Evolutionary conservation across 2,329 filamentous ascomycete genomes (phyloP), one percentile per base, ranked within the genome.

Genomic region (Rhytidhysteron rufulum): DNA sequence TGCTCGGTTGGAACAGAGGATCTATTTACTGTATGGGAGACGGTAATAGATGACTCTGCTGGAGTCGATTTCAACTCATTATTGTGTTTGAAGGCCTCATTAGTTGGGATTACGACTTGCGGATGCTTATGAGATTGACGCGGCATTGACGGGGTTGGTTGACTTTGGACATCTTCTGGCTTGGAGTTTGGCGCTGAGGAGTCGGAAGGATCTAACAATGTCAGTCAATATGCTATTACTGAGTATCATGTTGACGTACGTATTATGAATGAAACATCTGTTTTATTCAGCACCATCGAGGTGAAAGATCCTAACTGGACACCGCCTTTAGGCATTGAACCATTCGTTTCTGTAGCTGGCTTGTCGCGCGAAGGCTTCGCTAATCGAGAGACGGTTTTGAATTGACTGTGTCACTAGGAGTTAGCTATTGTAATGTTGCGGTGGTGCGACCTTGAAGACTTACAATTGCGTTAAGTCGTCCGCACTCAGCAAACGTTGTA

Each of bases 391-490:
- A 53, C 49, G 11, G 51, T 37, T 42, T 62, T 66, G 51, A 62
- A 63, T 39, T 49, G 51, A 47, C 60, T 65, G 41, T 16, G 9
- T 10, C 13, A 20, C 20, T 37, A 58, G 46, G 34, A 17, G 27
- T 11, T 24, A 34, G 25, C 34, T 40, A 18, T 27, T 15, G 16
- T 11, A 4, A 9, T 17, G 11, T 15, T 33, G 18, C 15, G 4
- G 10, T 13, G n/a, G 18, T 4, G n/a, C 31, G 11, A 15, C 3
- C 24, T 25, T 40, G 15, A 22, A 17, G 25, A 27, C 37, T 55
- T 67, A 86, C 84, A 79, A 87, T 54, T 84, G 70, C 8, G 85
- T 83, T 47, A 86, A 71, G 45, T 83, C 82, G n/a, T 83, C 78
- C 2, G 82, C 77, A 56, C 82, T 81, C 41, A 96, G 66, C 30